phyloP scores from a whole-genome alignment of 2,329 filamentous ascomycete genomes.

The Exutisphaerella laricina region DNA sequence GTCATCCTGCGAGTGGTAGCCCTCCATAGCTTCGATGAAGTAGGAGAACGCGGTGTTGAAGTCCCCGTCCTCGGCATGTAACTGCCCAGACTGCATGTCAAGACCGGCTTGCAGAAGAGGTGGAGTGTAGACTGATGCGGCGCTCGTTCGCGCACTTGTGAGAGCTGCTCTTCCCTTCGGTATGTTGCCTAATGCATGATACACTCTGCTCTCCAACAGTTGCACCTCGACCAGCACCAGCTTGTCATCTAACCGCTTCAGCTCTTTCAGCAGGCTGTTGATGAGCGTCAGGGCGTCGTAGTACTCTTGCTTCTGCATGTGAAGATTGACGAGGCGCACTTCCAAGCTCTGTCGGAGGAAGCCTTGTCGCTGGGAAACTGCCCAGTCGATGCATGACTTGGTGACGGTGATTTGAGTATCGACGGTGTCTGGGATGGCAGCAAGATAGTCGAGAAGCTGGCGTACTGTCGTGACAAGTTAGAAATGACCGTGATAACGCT shows the following conservation, averaged over 20 bases:
- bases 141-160: slow-evolving; percentile 88
- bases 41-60: slow-evolving; percentile 99
- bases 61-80: slow-evolving; percentile 97
- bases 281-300: slow-evolving; percentile 96
- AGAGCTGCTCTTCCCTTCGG: slow-evolving; percentile 91
- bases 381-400: slow-evolving; percentile 99
- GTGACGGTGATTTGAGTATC: slow-evolving; percentile 93
- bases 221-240: slow-evolving; percentile 96
- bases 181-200: slow-evolving; percentile 95
- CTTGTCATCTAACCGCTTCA: slow-evolving; percentile 98
- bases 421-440: slow-evolving; percentile 86
- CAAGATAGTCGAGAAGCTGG: slow-evolving; percentile 92
- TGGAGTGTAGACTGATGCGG: slow-evolving; percentile 94
- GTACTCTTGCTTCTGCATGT: slow-evolving; percentile 97
- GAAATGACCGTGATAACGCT: not conserved
- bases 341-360: slow-evolving; percentile 98
- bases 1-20: slow-evolving; percentile 91
- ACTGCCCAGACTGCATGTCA: slow-evolving; percentile 99
- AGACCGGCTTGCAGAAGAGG: slow-evolving; percentile 91
- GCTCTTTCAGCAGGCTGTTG: slow-evolving; percentile 90
- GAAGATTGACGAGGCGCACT: slow-evolving; percentile 84
- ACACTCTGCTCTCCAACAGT: slow-evolving; percentile 91
- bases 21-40: slow-evolving; percentile 98
- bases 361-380: slow-evolving; percentile 83
- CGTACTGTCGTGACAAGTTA: slow-evolving; percentile 2